These are phyloP conservation scores for Aspergillus arachidicola DNA, from an alignment of 2,329 filamentous ascomycete species.

Conservation along the genomic window DNA sequence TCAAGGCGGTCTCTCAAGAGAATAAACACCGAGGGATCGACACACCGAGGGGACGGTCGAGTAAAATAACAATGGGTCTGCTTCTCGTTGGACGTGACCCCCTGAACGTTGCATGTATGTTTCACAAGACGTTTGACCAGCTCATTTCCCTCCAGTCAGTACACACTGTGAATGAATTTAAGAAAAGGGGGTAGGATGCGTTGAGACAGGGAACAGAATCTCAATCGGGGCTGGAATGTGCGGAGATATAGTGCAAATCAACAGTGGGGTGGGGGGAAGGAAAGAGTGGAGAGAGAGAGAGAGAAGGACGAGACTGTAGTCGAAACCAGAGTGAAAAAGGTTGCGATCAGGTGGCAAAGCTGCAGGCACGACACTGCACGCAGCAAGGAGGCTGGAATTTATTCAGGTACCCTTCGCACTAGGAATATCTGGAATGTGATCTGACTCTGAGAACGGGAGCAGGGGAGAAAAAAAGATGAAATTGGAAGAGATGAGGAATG, in stretches of 20 bases:
- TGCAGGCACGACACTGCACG: background rate
- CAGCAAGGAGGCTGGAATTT: background rate
- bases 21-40: background rate
- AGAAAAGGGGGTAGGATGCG: background rate
- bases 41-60: background rate
- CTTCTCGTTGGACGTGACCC: slow-evolving; percentile 5
- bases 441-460: background rate
- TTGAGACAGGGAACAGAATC: background rate
- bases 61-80: background rate
- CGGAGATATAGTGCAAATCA: slow-evolving; percentile 2
- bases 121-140: slow-evolving; percentile 24
- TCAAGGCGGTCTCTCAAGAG: background rate
- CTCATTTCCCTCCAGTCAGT: slow-evolving; percentile 11
- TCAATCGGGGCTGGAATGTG: background rate
- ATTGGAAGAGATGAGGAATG: background rate
- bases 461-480: background rate
- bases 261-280: background rate
- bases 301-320: background rate
- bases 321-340: background rate
- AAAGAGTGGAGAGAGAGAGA: background rate
- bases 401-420: background rate
- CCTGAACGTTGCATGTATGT: slow-evolving; percentile 25
- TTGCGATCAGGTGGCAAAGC: background rate
- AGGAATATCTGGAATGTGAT: background rate
- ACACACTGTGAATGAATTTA: background rate